Conservation (phyloP, 352 stramenopile genomes). For the Pythium folliculosum region DNA sequence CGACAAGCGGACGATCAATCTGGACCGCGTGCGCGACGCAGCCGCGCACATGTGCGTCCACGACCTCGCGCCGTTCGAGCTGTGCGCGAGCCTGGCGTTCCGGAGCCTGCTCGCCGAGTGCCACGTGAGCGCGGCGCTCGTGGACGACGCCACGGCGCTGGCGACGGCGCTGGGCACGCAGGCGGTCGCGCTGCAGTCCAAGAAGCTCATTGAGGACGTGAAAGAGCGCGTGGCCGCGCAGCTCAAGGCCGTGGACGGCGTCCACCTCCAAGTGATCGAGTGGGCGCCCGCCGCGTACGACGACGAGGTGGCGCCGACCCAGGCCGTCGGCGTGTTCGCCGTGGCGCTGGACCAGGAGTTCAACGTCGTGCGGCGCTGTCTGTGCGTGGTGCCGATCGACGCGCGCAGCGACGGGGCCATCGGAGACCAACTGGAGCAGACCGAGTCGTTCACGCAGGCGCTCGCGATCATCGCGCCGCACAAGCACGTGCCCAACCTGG, state of each 20-base stretch:
- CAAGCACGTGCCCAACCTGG: conserved; percentile 49
- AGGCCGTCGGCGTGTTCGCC: conserved; percentile 56
- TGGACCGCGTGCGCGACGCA: conserved; percentile 62
- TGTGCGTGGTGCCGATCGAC: conserved; percentile 48
- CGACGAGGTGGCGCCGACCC: not conserved
- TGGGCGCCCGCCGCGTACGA: conserved; percentile 30
- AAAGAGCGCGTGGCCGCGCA: conserved; percentile 49
- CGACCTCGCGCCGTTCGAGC: conserved; percentile 69
- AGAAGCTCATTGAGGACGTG: conserved; percentile 57
- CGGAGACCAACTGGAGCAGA: conserved; percentile 25
- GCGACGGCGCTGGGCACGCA: conserved; percentile 46
- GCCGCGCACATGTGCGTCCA: conserved; percentile 63
- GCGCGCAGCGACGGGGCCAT: conserved; percentile 8
- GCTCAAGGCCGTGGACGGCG: conserved; percentile 62
- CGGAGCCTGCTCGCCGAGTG: conserved; percentile 61
- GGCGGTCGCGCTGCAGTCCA: conserved; percentile 43
- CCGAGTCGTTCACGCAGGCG: conserved; percentile 43
- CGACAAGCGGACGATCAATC: conserved; percentile 36
- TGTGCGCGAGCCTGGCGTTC: conserved; percentile 64
- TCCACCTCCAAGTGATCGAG: conserved; percentile 59
- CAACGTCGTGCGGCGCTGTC: conserved; percentile 57
- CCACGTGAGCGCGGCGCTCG: conserved; percentile 33
- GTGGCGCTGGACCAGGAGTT: conserved; percentile 71
- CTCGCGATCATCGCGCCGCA: conserved; percentile 40
- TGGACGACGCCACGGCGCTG: conserved; percentile 46